Evolutionary conservation across 2,329 filamentous ascomycete genomes (phyloP).

Genomic region (Pseudogymnoascus sp.): DNA sequence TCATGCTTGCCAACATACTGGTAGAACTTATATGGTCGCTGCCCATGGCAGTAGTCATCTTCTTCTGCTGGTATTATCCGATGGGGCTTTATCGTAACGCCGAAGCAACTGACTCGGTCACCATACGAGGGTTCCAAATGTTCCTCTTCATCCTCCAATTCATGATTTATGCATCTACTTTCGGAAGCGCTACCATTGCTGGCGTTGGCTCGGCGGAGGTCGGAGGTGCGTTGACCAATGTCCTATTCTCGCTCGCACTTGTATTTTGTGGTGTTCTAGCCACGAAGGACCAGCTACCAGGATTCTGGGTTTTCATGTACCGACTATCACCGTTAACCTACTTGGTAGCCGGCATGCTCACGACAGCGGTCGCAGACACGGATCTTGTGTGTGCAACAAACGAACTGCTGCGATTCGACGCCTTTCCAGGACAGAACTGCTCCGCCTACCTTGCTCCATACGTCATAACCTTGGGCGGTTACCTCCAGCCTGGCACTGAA

Average conservation of each 20-base stretch:
- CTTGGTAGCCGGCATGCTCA: conserved; percentile 62
- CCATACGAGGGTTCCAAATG: conserved; percentile 66
- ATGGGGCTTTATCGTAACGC: conserved; percentile 67
- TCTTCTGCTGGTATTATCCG: conserved; percentile 75
- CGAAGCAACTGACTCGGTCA: conserved; percentile 46
- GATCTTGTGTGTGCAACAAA: conserved; percentile 56
- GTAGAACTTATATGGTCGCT: conserved; percentile 75
- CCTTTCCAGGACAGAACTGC: conserved; percentile 49
- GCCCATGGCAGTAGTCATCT: conserved; percentile 65
- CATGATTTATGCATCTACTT: conserved; percentile 72
- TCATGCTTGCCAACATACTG: conserved; percentile 40
- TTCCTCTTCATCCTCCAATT: conserved; percentile 68
- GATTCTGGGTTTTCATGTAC: conserved; percentile 80
- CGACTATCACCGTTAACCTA: conserved; percentile 74
- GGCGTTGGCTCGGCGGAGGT: conserved; percentile 65
- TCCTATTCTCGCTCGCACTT: conserved; percentile 63
- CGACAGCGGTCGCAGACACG: conserved; percentile 59
- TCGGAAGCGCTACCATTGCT: conserved; percentile 67
- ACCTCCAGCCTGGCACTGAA: conserved; percentile 30
- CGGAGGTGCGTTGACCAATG: conserved; percentile 64
- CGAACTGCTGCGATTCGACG: conserved; percentile 57
- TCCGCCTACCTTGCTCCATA: conserved; percentile 46
- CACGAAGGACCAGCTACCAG: conserved; percentile 49
- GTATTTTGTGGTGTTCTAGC: conserved; percentile 70
- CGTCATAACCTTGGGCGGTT: conserved; percentile 42